phyloP scores from a whole-genome alignment of 1,139 yeast genomes.

The Geotrichum candidum region DNA sequence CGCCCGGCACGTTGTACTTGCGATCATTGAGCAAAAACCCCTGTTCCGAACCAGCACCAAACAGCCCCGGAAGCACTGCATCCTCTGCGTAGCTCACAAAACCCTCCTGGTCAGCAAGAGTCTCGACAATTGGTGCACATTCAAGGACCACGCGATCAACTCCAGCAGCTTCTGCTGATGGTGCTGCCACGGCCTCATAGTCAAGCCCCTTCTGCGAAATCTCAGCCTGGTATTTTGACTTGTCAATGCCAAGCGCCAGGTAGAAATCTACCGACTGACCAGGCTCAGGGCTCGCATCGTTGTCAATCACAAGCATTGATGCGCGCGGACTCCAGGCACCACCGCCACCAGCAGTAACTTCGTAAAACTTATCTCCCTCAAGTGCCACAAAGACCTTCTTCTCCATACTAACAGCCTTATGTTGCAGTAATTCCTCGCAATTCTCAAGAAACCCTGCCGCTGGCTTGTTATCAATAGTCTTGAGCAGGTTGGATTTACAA shows the following conservation, averaged over 20 bases:
- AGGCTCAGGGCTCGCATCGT: constrained; percentile 42
- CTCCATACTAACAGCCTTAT: constrained; percentile 28
- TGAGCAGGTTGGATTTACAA: constrained; percentile 48
- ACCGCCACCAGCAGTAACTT: constrained; percentile 55
- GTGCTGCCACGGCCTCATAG: background rate
- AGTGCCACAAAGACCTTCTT: constrained; percentile 38
- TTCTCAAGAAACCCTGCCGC: constrained; percentile 50
- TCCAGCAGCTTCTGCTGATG: background rate
- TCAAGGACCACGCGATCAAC: constrained; percentile 21
- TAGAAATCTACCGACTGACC: constrained; percentile 48
- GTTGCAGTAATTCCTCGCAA: constrained; percentile 41
- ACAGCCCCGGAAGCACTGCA: constrained; percentile 22
- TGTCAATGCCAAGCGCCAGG: constrained; percentile 25
- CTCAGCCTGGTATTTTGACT: background rate
- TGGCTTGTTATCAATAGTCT: constrained; percentile 43
- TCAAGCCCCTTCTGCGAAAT: constrained; percentile 1
- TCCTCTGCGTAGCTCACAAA: constrained; percentile 18
- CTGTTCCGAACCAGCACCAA: constrained; percentile 33
- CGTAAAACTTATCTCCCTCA: constrained; percentile 22
- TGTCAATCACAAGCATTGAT: constrained; percentile 52
- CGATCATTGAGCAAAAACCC: constrained; percentile 32
- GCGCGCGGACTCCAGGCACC: constrained; percentile 66
- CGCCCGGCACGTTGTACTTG: constrained; percentile 33
- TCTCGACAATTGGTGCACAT: constrained; percentile 25
- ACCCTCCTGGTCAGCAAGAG: constrained; percentile 14